Evolutionary conservation across 2,329 filamentous ascomycete species (phyloP).

Genomic region (Didymella pinodella): DNA sequence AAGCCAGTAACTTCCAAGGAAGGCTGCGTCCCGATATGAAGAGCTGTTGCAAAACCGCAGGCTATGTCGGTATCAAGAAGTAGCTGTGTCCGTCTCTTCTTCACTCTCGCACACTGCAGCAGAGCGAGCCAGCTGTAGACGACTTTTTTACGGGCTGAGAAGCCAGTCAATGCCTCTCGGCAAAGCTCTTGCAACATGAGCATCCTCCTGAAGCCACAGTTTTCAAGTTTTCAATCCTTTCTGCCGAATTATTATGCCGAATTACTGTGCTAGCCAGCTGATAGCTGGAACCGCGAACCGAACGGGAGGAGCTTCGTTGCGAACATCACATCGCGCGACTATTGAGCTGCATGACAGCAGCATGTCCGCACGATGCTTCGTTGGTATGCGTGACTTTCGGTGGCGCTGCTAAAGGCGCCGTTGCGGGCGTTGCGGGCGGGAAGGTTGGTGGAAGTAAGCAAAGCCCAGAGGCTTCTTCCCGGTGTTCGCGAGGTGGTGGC

Average conservation of each 20-base stretch:
- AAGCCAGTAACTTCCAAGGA: no score
- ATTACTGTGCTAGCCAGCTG: neutral
- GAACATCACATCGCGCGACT: neutral
- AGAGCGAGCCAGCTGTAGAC: neutral
- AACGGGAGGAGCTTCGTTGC: neutral
- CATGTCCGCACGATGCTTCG: neutral
- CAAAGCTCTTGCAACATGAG: neutral
- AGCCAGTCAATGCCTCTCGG: neutral
- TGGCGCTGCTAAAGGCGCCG: neutral
- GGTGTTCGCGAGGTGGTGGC: constrained; percentile 7
- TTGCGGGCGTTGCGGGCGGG: neutral
- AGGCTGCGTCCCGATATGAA: no score
- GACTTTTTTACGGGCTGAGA: neutral
- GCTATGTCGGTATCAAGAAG: neutral
- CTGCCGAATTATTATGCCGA: neutral
- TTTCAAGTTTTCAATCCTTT: neutral
- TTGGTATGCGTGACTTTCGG: neutral
- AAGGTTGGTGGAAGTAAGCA: constrained; percentile 14
- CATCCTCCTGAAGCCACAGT: neutral
- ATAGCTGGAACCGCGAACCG: neutral
- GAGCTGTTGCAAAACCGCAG: neutral
- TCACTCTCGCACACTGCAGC: neutral
- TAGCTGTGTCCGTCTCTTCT: neutral
- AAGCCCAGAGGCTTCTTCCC: constrained; percentile 15
- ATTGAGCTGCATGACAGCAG: neutral